A percentile compares a stretch with the other conserved stretches of the same genome.
phyloP scores from a whole-genome alignment of 768 basidiomycete genomes.

The Gymnopilus junonius region DNA sequence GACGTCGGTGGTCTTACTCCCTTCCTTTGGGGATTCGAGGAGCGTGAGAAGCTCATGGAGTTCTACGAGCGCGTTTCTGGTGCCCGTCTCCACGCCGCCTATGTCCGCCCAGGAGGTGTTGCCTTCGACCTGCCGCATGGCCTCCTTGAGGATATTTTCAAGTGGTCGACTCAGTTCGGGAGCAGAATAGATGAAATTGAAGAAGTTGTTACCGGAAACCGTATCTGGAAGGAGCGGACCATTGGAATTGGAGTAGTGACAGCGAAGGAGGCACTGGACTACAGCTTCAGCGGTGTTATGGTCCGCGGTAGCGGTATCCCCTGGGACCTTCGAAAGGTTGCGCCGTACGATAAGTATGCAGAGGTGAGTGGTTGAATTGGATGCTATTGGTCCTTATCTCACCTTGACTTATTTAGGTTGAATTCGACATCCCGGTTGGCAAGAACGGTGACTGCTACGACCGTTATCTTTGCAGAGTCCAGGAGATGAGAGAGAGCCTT shows the following conservation, averaged over 20 bases:
- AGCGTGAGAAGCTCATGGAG: slow-evolving; percentile 99
- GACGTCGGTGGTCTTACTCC: slow-evolving; percentile 98
- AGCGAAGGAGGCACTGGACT: slow-evolving; percentile 90
- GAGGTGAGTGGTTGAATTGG: slow-evolving; percentile 57
- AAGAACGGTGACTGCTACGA: slow-evolving; percentile 98
- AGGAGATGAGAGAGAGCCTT: slow-evolving; percentile 96
- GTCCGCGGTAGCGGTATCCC: slow-evolving; percentile 89
- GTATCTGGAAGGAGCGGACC: slow-evolving; percentile 97
- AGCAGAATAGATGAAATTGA: slow-evolving; percentile 95
- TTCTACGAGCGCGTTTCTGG: slow-evolving; percentile 99
- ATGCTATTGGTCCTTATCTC: not conserved
- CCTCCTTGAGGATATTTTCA: slow-evolving; percentile 97
- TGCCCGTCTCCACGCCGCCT: slow-evolving; percentile 96
- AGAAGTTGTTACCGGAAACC: slow-evolving; percentile 96
- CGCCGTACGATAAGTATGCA: slow-evolving; percentile 96
- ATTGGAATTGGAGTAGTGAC: slow-evolving; percentile 89
- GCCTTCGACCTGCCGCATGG: slow-evolving; percentile 98
- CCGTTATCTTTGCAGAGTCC: slow-evolving; percentile 95
- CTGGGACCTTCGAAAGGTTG: slow-evolving; percentile 93
- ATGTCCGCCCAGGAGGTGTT: slow-evolving; percentile 96
- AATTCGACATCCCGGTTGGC: slow-evolving; percentile 97
- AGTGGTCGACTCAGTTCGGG: slow-evolving; percentile 95
- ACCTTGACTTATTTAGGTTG: slow-evolving; percentile 59
- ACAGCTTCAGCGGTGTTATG: slow-evolving; percentile 97
- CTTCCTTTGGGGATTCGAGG: slow-evolving; percentile 99